These are phyloP conservation scores for Saccharomycopsis sp. DNA, from an alignment of 805 yeast species.

Conservation along the genomic window DNA sequence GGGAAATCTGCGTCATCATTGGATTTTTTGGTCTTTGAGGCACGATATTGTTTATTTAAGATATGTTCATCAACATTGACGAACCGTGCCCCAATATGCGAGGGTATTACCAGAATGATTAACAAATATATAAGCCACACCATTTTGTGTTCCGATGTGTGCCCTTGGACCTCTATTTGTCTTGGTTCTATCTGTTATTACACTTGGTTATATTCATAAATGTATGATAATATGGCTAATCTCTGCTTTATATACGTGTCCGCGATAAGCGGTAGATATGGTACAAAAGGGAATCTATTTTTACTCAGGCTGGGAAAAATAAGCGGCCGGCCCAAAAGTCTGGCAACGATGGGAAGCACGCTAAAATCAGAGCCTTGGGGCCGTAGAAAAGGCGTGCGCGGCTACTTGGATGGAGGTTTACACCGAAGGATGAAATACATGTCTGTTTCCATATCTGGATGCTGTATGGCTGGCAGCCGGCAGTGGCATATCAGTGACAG, in stretches of 20 bases:
- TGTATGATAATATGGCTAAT: neutral
- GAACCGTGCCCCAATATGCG: neutral
- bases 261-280: neutral
- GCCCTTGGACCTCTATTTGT: no score
- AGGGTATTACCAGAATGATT: neutral
- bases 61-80: neutral
- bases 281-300: neutral
- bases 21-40: neutral
- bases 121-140: neutral
- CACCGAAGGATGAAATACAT: no score
- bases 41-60: neutral
- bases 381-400: neutral
- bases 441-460: no score
- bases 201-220: no score
- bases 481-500: no score
- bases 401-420: neutral
- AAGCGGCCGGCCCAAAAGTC: neutral
- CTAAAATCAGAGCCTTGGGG: neutral
- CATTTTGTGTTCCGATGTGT: neutral
- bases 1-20: conserved; percentile 8
- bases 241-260: neutral
- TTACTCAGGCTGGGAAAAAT: neutral
- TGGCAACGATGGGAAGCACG: neutral
- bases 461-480: no score
- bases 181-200: no score